Percentiles rank a stretch among this genome's conserved stretches.
Evolutionary conservation across 352 stramenopile species (phyloP).

Genomic region (Globisporangium lucens): DNA sequence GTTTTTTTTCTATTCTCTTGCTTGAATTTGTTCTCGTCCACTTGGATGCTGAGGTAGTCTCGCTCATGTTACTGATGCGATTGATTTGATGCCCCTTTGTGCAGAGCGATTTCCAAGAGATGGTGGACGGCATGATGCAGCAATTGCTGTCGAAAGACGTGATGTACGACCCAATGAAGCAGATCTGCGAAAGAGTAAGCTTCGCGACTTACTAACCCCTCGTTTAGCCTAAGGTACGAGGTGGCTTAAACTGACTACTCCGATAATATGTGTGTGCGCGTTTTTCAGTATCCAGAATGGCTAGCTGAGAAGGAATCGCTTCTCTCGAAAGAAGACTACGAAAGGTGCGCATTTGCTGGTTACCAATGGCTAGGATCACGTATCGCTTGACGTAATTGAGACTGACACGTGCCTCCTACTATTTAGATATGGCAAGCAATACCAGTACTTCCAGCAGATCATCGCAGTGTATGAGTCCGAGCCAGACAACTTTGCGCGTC

Average conservation of each 20-base stretch:
- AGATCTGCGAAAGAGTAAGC: slow-evolving; percentile 87
- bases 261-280: not conserved
- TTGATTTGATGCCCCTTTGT: not conserved
- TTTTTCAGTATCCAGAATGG: slow-evolving; percentile 93
- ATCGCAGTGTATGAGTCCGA: slow-evolving; percentile 96
- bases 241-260: not conserved
- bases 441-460: slow-evolving; percentile 97
- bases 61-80: not conserved
- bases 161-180: slow-evolving; percentile 99
- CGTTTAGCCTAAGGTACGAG: not conserved
- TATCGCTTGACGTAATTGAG: not conserved
- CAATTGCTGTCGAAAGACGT: slow-evolving; percentile 97
- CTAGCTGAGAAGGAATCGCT: slow-evolving; percentile 90
- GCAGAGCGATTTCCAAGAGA: slow-evolving; percentile 86
- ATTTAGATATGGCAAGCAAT: slow-evolving; percentile 93
- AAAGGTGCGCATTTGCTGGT: slow-evolving; percentile 32
- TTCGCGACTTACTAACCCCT: not conserved
- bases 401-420: not conserved
- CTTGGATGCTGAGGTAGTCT: not conserved
- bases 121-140: slow-evolving; percentile 98
- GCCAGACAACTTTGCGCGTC: slow-evolving; percentile 92
- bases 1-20: not conserved
- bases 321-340: slow-evolving; percentile 92
- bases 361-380: not conserved
- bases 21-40: not conserved